Evolutionary conservation across 805 yeast genomes (phyloP), one percentile per base, ranked within the genome.

Genomic region (Saccharomycopsis sp.): DNA sequence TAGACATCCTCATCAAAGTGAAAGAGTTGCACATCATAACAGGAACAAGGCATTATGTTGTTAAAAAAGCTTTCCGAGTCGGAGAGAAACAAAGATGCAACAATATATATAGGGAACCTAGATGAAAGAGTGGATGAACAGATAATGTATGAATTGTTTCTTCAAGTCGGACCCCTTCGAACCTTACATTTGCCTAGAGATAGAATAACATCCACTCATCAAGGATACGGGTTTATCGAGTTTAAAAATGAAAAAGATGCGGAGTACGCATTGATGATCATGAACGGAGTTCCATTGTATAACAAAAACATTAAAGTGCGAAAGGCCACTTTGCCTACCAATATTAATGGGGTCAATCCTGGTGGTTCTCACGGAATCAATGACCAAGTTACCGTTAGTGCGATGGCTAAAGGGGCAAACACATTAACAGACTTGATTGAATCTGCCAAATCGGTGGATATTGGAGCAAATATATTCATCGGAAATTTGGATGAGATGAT

Each of bases 221-320:
- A 87, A 65, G 97, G 97, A 3, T 92, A 76, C 72, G 97, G 96
- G 8, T 92, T 94, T 71, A 86, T 87, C 1, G 94, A 89, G 67
- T 85, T 87, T 65, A 70, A 73, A 54, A 73, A 75, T 15, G 71
- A 72, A 1, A 74, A 71, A 18, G 97, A 90, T 64, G 85, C 87
- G 0, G 85, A 83, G 7, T 92, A 91, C 67, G 89, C 84, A 1
- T 70, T 79, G 40, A 76, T 79, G 58, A 70, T 87, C 1, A 68
- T 89, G 67, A 74, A 78, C 59, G 91, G 90, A 4, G 71, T 83
- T 1, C 72, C 80, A 44, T 70, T 91, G 51, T 88, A 69, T 67
- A 88, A 85, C 1, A 81, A 84, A 64, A 73, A 78, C 1, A 63
- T 91, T 34, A 79, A 82, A 59, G 77, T 89, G 56, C 80, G 82